Conservation (phyloP, 768 basidiomycete genomes). For the Boletus rufocinnamomeus region DNA sequence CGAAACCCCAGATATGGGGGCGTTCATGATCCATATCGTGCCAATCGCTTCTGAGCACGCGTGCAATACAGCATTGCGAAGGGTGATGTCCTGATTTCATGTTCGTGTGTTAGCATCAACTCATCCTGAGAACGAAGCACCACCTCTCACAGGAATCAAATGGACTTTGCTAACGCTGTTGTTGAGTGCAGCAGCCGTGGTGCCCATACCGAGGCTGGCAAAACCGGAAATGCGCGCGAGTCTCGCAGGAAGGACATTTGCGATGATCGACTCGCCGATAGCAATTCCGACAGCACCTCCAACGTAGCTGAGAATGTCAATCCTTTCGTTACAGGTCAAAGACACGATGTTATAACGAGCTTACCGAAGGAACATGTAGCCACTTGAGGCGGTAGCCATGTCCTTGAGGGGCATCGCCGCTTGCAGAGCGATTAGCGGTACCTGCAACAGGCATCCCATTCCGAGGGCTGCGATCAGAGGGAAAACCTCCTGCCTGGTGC, state of each 20-base stretch:
- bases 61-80: no score
- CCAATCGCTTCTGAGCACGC: conserved; percentile 66
- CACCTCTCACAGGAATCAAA: conserved; percentile 21
- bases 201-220: conserved; percentile 33
- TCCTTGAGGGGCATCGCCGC: conserved; percentile 89
- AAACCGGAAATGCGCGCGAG: no score
- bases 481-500: no score
- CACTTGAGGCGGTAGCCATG: conserved; percentile 79
- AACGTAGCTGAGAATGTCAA: conserved; percentile 47
- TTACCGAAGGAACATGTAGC: conserved; percentile 70
- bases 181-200: conserved; percentile 45
- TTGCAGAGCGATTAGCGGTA: conserved; percentile 72
- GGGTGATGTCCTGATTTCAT: no score
- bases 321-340: neutral
- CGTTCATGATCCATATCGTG: conserved; percentile 64
- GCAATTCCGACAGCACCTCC: conserved; percentile 74
- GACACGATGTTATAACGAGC: conserved; percentile 1
- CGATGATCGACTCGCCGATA: no score
- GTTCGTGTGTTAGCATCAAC: neutral
- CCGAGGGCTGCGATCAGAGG: conserved; percentile 67
- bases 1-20: conserved; percentile 55
- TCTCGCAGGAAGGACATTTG: no score
- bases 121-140: neutral
- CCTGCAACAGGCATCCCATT: conserved; percentile 64
- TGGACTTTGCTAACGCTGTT: conserved; percentile 50